Base-by-base conservation (phyloP, 306 rosid species). In the Lotus japonicus region DNA sequence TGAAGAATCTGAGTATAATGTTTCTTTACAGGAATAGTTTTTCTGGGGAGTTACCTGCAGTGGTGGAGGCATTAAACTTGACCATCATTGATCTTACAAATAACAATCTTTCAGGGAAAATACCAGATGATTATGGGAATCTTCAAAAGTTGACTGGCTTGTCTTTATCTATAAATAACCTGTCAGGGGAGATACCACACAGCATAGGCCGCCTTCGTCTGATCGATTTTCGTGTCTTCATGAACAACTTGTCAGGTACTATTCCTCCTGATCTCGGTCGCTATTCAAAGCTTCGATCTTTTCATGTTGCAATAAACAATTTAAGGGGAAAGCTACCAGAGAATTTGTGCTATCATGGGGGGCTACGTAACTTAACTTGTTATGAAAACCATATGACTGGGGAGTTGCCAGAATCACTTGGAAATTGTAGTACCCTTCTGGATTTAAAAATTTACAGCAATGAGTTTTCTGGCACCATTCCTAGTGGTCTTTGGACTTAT, bases 401-500 rank as follows among this genome's bases (percentile, higher is more conserved):
- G 0, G 84, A 83, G 62, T 52, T 91, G 54, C 96, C 97, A 5
- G 67, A 81, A 57, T 80, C 86, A 9, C 85, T 91, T 7, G 88
- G 84, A 56, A 88, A 64, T 36, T 91, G 97, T 49, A 66, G 48
- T 6, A 66, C 74, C 64, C 58, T 88, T 58, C 0, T 3, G 1
- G 26, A 33, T 0, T 31, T 88, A 15, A 72, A 19, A 11, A 73
- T 88, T 67, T 5, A 17, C 2, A 59, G 41, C 0, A 91, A 91
- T 51, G 66, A 44, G 31, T 64, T 88, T 33, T 83, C 79, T 16
- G 94, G 96, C 44, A 36, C 44, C 31, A 64, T 88, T 70, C 97
- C 94, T n/a, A 70, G 50, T 23, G 89, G 91, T n/a, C 49, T 88
- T 62, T 91, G 97, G 97, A 85, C 64, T 26, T n/a, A 12, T 15